Base-by-base conservation (phyloP, 73 alveolate species). In the Paramecium bursaria region DNA sequence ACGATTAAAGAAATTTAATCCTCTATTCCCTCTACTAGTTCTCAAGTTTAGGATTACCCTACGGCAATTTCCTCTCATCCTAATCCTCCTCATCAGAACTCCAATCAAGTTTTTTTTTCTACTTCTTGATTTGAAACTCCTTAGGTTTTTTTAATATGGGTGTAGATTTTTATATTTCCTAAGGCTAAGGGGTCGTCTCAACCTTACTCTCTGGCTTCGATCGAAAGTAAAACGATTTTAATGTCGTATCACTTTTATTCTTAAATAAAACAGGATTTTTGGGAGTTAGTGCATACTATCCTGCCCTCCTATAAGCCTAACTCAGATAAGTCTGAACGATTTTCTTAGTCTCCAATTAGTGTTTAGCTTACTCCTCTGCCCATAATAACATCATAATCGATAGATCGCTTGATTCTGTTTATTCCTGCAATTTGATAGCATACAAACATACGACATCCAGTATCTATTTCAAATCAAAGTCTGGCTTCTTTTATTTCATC, bases 341-440 rank as follows among this genome's bases (percentile, higher is more conserved):
- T 23, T 57, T 57, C 29, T 50, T 57, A 57, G 5, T 27, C 14
- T 57, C 17, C 26, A 27, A 10, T 30, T 30, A 23, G 19, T 57
- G 47, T 29, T 31, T 57, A 13, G 76, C 33, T 10, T 30, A n/a
- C 14, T 57, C 76, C 51, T 57, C 76, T n/a, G 52, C 76, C 76
- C 76, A 57, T 29, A 13, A 30, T 4, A 57, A 42, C 13, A 57
- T 57, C 26, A 57, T 19, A 1, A 57, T 57, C 15, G 76, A 50
- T 7, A 57, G 76, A 2, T 57, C 76, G 13, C 51, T 30, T 30
- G 27, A 30, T 11, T 50, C 76, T 13, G 76, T n/a, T 5, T 42
- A 17, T 30, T 57, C 76, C n/a, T 57, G 33, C 19, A 57, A 27
- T 57, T 50, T 57, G 14, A 57, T 7, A 14, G 76, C 76, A 30